Conservation (phyloP, 1,284 basidiomycete genomes). For the Cutaneotrichosporon spelunceum region DNA sequence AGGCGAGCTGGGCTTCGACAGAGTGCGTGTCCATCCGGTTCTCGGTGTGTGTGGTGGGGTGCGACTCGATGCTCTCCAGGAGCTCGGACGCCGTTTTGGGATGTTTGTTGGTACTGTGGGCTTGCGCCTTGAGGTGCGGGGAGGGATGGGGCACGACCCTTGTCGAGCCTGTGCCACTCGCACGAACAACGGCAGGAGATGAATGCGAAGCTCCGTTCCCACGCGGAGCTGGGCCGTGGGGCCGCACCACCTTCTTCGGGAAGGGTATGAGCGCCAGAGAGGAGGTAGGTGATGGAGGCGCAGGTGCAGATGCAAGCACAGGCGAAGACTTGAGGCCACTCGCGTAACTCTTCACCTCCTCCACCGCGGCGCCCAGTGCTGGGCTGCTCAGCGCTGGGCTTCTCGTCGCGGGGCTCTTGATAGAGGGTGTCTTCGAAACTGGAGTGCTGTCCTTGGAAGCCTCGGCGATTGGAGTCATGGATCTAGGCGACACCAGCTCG, state of each 20-base stretch:
- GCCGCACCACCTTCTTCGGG: constrained; percentile 2
- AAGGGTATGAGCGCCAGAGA: constrained; percentile 2
- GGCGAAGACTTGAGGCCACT: not conserved
- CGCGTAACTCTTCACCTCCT: not conserved
- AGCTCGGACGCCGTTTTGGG: constrained; percentile 23
- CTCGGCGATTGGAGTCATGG: not conserved
- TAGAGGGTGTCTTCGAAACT: not conserved
- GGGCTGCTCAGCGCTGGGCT: not conserved
- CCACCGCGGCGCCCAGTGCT: not conserved
- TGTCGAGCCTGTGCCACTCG: not conserved
- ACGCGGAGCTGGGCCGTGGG: not conserved
- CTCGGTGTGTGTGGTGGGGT: not conserved
- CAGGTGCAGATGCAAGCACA: not conserved
- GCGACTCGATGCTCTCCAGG: constrained; percentile 19
- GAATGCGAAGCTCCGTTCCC: not conserved
- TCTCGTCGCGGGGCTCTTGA: not conserved
- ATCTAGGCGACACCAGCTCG: not conserved
- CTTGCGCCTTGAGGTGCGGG: constrained; percentile 1
- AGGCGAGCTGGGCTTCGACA: constrained; percentile 28
- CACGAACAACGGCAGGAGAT: not conserved
- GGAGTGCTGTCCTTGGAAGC: not conserved
- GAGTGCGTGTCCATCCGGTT: constrained; percentile 9
- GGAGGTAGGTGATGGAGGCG: not conserved
- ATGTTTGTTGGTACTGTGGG: not conserved
- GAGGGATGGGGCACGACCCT: not conserved